phyloP scores from a whole-genome alignment of 2,329 filamentous ascomycete species.

The Botryotinia narcissicola region DNA sequence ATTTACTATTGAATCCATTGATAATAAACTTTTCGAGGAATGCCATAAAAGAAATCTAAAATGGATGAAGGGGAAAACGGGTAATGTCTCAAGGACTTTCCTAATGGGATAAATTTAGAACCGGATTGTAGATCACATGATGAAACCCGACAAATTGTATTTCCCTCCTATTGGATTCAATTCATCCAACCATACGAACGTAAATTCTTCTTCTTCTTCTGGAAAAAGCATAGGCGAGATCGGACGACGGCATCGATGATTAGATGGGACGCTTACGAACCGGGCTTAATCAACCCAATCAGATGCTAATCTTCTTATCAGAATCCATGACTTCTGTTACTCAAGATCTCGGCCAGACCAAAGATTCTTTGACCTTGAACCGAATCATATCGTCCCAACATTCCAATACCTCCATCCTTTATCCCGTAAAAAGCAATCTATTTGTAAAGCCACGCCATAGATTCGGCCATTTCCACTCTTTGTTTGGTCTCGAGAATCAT shows the following conservation, averaged over 20 bases:
- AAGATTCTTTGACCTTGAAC: background rate
- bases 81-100: background rate
- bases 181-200: background rate
- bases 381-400: constrained; percentile 7
- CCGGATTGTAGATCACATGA: constrained; percentile 1
- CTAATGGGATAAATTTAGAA: background rate
- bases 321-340: constrained; percentile 12
- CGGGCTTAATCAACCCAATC: constrained; percentile 13
- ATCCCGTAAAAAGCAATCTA: constrained; percentile 29
- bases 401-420: constrained; percentile 14
- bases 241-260: constrained; percentile 2
- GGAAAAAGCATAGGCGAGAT: constrained; percentile 7
- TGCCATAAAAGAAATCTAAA: background rate
- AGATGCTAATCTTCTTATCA: constrained; percentile 5
- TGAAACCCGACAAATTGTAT: constrained; percentile 6
- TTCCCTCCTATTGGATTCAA: background rate
- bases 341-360: background rate
- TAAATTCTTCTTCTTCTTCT: background rate
- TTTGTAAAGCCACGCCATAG: constrained; percentile 26
- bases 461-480: constrained; percentile 19
- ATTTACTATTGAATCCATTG: background rate
- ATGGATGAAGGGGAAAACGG: background rate
- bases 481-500: background rate
- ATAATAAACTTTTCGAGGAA: background rate
- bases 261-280: constrained; percentile 15